These are phyloP conservation scores for Quercus lobata DNA, from an alignment of 331 rosid genomes.

Conservation along the genomic window DNA sequence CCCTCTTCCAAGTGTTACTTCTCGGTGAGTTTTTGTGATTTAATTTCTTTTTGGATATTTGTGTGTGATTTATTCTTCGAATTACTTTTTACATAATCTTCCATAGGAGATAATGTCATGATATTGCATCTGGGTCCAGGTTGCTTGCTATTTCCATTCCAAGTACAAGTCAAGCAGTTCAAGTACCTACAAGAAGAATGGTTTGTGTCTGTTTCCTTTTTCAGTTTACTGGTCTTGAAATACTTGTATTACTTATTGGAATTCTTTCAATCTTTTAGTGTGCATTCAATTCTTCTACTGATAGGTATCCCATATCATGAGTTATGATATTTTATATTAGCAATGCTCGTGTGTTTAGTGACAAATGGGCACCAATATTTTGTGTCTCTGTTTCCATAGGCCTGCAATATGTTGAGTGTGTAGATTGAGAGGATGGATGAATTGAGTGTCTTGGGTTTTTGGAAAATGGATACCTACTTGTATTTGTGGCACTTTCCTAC, in stretches of 20 bases:
- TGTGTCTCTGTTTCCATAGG: not conserved
- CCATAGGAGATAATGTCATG: not conserved
- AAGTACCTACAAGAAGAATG: conserved; percentile 58
- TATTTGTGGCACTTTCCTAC: not conserved
- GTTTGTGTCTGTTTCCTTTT: conserved; percentile 22
- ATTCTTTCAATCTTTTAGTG: not conserved
- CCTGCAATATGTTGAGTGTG: no score
- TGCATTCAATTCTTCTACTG: not conserved
- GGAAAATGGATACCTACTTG: not conserved
- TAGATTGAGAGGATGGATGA: no score
- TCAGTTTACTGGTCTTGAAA: not conserved
- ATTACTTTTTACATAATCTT: not conserved
- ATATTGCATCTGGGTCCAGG: conserved; percentile 29
- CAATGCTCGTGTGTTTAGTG: not conserved
- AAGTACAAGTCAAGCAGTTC: conserved; percentile 53
- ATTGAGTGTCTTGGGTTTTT: no score
- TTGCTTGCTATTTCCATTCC: conserved; percentile 63
- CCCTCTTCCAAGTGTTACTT: conserved; percentile 71
- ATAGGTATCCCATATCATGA: not conserved
- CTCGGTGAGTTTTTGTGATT: conserved; percentile 41
- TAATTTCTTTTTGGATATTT: not conserved
- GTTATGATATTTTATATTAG: not conserved
- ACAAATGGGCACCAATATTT: not conserved
- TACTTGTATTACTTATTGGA: not conserved
- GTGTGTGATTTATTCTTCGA: not conserved